A percentile compares a stretch with the other conserved stretches of the same genome.
Conservation (phyloP, 768 basidiomycete species). For the Austroboletus festivus region DNA sequence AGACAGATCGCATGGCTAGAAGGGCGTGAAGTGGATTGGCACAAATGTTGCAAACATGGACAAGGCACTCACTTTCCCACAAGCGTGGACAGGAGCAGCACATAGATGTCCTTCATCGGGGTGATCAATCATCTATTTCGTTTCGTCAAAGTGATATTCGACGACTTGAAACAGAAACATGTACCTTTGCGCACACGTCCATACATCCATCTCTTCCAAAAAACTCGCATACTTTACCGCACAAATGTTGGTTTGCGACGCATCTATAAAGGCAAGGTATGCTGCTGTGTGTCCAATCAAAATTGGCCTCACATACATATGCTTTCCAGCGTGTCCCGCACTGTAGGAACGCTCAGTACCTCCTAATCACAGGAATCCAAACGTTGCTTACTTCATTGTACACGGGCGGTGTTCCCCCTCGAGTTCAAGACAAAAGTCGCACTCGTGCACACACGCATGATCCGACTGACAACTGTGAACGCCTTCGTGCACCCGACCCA, state of each 20-base stretch:
- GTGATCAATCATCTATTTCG: constrained; percentile 44
- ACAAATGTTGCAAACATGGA: neutral
- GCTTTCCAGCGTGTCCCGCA: constrained; percentile 56
- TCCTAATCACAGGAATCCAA: neutral
- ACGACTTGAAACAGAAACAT: neutral
- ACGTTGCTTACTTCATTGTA: constrained; percentile 42
- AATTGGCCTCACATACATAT: constrained; percentile 40
- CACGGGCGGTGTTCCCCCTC: constrained; percentile 36
- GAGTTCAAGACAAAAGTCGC: constrained; percentile 37
- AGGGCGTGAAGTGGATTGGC: rapidly evolving
- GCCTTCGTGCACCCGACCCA: constrained; percentile 42
- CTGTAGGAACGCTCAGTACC: constrained; percentile 26
- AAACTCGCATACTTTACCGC: constrained; percentile 49
- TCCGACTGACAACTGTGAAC: constrained; percentile 49
- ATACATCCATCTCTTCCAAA: constrained; percentile 49
- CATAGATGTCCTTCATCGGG: constrained; percentile 50
- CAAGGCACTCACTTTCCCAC: constrained; percentile 43
- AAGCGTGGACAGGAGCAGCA: constrained; percentile 50
- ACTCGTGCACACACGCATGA: constrained; percentile 44
- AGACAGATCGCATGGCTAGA: constrained; percentile 42
- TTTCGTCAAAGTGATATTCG: neutral
- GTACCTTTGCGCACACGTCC: constrained; percentile 49
- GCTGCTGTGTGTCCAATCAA: neutral
- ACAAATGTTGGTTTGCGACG: constrained; percentile 48
- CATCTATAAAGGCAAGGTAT: constrained; percentile 39